These are phyloP conservation scores for Mycoemilia scoparia DNA, from an alignment of 192 early-diverging fungal species.

Conservation along the genomic window DNA sequence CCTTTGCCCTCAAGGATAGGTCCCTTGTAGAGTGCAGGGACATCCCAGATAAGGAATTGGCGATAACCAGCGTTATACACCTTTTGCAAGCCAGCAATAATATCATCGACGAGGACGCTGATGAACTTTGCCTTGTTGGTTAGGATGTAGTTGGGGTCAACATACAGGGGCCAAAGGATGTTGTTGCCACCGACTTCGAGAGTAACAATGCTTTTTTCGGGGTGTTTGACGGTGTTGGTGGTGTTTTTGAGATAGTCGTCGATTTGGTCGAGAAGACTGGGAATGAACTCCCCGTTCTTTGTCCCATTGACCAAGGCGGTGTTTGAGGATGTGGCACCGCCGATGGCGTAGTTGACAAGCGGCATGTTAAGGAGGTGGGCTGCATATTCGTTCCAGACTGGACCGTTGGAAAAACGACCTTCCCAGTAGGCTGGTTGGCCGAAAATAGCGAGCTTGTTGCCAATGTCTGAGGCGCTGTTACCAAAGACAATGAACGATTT, in stretches of 20 bases:
- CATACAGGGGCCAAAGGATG: no score
- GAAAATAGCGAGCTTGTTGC: conserved; percentile 6
- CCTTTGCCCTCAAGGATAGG: conserved; percentile 8
- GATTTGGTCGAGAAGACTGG: conserved; percentile 17
- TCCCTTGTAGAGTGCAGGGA: conserved; percentile 15
- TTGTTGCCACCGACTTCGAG: conserved; percentile 17
- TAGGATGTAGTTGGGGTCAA: no score
- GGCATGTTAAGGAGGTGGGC: conserved; percentile 8
- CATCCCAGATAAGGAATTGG: conserved; percentile 22
- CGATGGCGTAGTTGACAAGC: conserved; percentile 12
- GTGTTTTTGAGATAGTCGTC: conserved; percentile 7
- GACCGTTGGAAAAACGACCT: conserved; percentile 11
- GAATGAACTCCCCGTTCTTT: conserved; percentile 7
- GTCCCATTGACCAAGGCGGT: conserved; percentile 4
- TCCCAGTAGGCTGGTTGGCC: conserved; percentile 8
- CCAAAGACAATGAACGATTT: conserved; percentile 28
- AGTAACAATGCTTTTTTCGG: conserved; percentile 8
- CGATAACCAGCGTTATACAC: conserved; percentile 18
- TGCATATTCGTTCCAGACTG: conserved; percentile 19
- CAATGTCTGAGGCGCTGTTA: conserved; percentile 18
- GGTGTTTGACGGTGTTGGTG: conserved; percentile 2
- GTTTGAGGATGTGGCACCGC: conserved; percentile 12
- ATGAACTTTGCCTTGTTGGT: no score
- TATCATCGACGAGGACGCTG: conserved; percentile 6
- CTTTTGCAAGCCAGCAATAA: conserved; percentile 10